These are phyloP conservation scores for Geoglossum glabrum DNA, from an alignment of 495 filamentous ascomycete species.

Conservation along the genomic window DNA sequence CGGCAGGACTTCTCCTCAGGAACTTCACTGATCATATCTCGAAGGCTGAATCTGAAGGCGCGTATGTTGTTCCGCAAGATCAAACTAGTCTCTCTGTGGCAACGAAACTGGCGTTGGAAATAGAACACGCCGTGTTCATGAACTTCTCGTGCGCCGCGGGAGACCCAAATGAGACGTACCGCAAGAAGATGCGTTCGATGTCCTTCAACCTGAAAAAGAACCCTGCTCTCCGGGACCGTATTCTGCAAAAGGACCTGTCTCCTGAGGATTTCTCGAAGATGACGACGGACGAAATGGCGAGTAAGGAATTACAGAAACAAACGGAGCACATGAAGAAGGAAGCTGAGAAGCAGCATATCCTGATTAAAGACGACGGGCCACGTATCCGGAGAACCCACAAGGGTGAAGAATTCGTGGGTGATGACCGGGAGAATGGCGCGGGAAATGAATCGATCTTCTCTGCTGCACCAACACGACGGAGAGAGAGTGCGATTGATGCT, in stretches of 20 bases:
- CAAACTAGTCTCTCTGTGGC: constrained; percentile 31
- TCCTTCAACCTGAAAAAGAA: constrained; percentile 76
- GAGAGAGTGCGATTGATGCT: constrained; percentile 12
- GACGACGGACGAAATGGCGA: constrained; percentile 74
- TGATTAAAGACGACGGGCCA: constrained; percentile 47
- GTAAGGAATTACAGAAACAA: constrained; percentile 67
- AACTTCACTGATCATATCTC: constrained; percentile 21
- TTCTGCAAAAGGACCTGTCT: constrained; percentile 49
- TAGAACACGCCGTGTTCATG: constrained; percentile 52
- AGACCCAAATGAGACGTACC: constrained; percentile 33
- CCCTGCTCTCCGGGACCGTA: constrained; percentile 47
- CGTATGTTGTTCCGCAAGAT: constrained; percentile 26
- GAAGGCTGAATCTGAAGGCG: constrained; percentile 23
- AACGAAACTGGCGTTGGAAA: constrained; percentile 38
- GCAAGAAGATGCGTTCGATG: constrained; percentile 39
- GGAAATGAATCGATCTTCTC: constrained; percentile 30
- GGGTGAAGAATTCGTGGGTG: constrained; percentile 76
- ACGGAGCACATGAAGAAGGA: constrained; percentile 54
- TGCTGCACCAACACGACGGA: constrained; percentile 16
- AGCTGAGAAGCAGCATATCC: constrained; percentile 71
- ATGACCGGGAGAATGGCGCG: constrained; percentile 29
- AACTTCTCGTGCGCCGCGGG: constrained; percentile 29
- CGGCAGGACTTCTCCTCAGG: constrained; percentile 24
- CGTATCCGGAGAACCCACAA: constrained; percentile 84
- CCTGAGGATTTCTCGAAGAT: constrained; percentile 60